These are phyloP conservation scores for Quercus aquifolioides DNA, from an alignment of 306 rosid species.

Conservation along the genomic window DNA sequence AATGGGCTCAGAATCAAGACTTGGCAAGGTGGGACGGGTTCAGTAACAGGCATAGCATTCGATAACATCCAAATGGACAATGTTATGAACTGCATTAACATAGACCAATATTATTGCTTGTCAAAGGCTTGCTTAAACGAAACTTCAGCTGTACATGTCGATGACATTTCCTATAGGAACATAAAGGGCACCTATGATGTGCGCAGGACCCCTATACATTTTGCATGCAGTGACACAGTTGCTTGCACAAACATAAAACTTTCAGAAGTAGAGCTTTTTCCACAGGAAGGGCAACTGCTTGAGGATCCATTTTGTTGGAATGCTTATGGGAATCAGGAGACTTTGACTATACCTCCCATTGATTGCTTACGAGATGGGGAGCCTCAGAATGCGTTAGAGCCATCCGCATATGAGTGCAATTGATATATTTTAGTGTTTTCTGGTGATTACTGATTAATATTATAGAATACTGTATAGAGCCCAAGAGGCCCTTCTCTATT, in stretches of 20 bases:
- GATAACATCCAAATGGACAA: slow-evolving; percentile 85
- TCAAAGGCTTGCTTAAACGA: slow-evolving; percentile 71
- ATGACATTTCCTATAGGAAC: slow-evolving; percentile 53
- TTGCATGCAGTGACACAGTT: slow-evolving; percentile 82
- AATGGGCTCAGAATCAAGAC: slow-evolving; percentile 90
- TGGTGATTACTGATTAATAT: slow-evolving; percentile 3
- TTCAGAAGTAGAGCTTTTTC: slow-evolving; percentile 80
- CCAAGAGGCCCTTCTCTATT: slow-evolving; percentile 17
- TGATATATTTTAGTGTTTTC: not conserved
- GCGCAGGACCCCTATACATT: slow-evolving; percentile 83
- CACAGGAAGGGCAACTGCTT: slow-evolving; percentile 68
- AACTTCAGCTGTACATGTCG: slow-evolving; percentile 76
- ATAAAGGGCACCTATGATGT: slow-evolving; percentile 94
- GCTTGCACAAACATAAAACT: slow-evolving; percentile 88
- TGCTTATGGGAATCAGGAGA: slow-evolving; percentile 79
- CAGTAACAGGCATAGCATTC: slow-evolving; percentile 58
- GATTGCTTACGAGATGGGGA: slow-evolving; percentile 76
- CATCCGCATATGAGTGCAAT: slow-evolving; percentile 43
- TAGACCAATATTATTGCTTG: slow-evolving; percentile 88
- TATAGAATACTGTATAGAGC: slow-evolving; percentile 32
- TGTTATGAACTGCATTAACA: slow-evolving; percentile 70
- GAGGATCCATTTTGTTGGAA: slow-evolving; percentile 97
- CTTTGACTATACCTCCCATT: slow-evolving; percentile 81
- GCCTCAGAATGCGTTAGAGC: slow-evolving; percentile 46
- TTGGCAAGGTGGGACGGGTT: slow-evolving; percentile 95